Evolutionary conservation across 257 asterid genomes (phyloP).

Genomic region (Echites panduratus): DNA sequence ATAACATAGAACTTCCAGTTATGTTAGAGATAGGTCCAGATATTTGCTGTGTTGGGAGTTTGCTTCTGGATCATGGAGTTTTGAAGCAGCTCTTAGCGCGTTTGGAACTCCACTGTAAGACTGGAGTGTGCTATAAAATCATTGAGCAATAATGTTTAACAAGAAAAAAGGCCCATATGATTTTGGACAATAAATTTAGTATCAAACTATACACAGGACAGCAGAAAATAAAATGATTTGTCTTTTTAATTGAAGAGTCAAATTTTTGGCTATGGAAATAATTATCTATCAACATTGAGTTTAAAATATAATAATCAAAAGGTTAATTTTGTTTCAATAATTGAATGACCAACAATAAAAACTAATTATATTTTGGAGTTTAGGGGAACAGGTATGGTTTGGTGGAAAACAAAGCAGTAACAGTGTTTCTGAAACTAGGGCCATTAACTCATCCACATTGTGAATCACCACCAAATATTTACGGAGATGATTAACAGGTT

Average conservation of each 20-base stretch:
- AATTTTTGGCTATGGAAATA: too few relatives aligned
- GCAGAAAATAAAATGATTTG: not conserved
- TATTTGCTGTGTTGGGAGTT: not conserved
- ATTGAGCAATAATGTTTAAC: not conserved
- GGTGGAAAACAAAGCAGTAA: not conserved
- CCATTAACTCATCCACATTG: not conserved
- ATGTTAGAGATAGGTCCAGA: not conserved
- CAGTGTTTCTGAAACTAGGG: not conserved
- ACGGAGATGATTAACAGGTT: not conserved
- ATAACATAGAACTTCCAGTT: not conserved
- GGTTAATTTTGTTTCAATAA: too few relatives aligned
- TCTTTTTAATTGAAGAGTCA: not conserved
- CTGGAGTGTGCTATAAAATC: not conserved
- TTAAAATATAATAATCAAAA: too few relatives aligned
- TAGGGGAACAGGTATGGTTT: not conserved
- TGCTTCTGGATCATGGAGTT: not conserved
- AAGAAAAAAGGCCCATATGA: not conserved
- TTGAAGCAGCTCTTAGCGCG: not conserved
- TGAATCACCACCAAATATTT: not conserved
- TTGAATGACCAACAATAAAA: not conserved
- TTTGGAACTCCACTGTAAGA: not conserved
- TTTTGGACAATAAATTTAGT: too few relatives aligned
- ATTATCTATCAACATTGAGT: not conserved
- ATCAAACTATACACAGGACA: too few relatives aligned
- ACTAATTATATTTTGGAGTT: not conserved